phyloP scores from a whole-genome alignment of 73 alveolate genomes.

The Tetrahymena borealis region DNA sequence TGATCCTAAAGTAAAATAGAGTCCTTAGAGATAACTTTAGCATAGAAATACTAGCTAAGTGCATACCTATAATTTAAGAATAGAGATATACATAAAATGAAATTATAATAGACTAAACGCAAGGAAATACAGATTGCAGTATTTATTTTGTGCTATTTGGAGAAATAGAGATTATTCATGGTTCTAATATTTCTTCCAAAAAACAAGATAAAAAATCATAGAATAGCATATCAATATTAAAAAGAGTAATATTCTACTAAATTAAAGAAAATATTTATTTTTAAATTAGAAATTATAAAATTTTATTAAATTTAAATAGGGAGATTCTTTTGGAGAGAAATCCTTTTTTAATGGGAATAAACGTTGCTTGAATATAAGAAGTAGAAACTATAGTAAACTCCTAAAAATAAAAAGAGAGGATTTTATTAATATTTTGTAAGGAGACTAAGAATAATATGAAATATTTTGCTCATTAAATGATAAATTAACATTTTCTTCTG shows the following conservation, averaged over 20 bases:
- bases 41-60: background rate
- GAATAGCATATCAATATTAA: background rate
- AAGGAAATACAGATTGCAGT: background rate
- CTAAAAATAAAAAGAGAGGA: background rate
- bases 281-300: no score
- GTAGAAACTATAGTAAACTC: background rate
- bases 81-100: background rate
- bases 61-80: background rate
- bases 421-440: background rate
- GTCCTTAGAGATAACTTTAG: background rate
- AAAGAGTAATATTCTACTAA: no score
- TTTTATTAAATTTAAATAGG: background rate
- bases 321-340: background rate
- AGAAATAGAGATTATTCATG: background rate
- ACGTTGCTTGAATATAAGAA: background rate
- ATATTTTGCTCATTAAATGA: background rate
- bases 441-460: background rate
- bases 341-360: background rate
- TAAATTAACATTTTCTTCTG: background rate
- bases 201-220: background rate
- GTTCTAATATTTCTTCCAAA: background rate
- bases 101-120: background rate
- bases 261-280: no score
- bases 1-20: background rate
- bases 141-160: background rate